phyloP scores from a whole-genome alignment of 768 basidiomycete genomes.

The Harrya chromipes region DNA sequence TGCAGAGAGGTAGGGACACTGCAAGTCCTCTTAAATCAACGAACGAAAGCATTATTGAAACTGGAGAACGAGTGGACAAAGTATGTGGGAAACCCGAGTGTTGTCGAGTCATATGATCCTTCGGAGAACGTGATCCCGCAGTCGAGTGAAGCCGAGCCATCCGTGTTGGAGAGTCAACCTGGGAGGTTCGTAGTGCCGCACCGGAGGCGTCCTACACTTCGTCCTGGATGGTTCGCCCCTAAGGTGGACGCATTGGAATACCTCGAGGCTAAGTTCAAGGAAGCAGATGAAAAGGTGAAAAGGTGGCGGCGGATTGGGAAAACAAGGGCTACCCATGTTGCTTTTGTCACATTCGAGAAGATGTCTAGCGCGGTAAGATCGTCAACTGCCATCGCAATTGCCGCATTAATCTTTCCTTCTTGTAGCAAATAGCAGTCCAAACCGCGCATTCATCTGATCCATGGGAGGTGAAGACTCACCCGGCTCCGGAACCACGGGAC shows the following conservation, averaged over 20 bases:
- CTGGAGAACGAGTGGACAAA: conserved; percentile 85
- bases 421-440: conserved; percentile 85
- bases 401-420: neutral
- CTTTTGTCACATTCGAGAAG: conserved; percentile 96
- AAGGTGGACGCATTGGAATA: conserved; percentile 90
- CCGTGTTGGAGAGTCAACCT: conserved; percentile 50
- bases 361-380: conserved; percentile 82
- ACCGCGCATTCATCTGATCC: conserved; percentile 72
- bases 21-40: conserved; percentile 66
- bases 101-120: conserved; percentile 77
- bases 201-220: conserved; percentile 69
- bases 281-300: conserved; percentile 81
- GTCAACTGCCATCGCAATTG: neutral
- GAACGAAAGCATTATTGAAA: conserved; percentile 76
- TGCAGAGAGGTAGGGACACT: conserved; percentile 79
- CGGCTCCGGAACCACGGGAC: conserved; percentile 92
- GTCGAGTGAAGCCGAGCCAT: conserved; percentile 48
- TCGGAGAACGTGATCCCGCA: conserved; percentile 49
- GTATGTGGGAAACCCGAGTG: conserved; percentile 93
- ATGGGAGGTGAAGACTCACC: conserved; percentile 60
- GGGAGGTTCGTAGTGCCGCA: conserved; percentile 69
- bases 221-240: conserved; percentile 68
- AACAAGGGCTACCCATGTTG: conserved; percentile 79
- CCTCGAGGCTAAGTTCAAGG: conserved; percentile 74
- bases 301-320: conserved; percentile 66